Percentiles rank a stretch among this genome's conserved stretches.
These are phyloP conservation scores for Pascua guehoae DNA, from an alignment of 1,284 basidiomycete species.

Conservation along the genomic window DNA sequence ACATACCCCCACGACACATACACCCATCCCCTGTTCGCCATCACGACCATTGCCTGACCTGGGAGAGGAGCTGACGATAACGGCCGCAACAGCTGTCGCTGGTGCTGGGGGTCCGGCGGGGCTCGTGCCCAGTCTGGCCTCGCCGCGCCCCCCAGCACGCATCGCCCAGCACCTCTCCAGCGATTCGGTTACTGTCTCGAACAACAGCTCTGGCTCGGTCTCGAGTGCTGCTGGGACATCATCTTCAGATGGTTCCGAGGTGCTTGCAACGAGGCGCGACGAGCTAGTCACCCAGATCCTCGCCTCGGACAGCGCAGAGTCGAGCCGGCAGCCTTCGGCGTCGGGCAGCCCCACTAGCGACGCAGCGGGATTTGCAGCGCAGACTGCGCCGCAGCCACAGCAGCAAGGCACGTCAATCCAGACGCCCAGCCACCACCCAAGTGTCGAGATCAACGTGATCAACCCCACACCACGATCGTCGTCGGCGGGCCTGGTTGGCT, in stretches of 20 bases:
- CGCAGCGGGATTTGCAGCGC: no score
- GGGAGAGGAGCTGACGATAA: no score
- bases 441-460: no score
- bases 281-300: conserved; percentile 14
- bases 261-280: conserved; percentile 9
- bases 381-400: no score
- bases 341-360: not conserved
- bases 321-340: conserved; percentile 1
- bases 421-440: no score
- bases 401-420: no score
- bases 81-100: no score
- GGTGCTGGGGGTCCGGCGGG: no score
- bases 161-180: conserved; percentile 32
- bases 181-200: conserved; percentile 21
- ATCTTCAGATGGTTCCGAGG: not conserved
- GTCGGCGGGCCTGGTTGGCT: no score
- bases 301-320: conserved; percentile 2
- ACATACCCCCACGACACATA: not conserved
- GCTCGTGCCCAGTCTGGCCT: no score
- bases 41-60: no score
- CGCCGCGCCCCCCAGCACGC: not conserved
- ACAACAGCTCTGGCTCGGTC: conserved; percentile 14
- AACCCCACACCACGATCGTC: no score
- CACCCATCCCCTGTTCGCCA: not conserved
- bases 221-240: conserved; percentile 7